Evolutionary conservation across 164 flowering plant genomes (phyloP).

Genomic region (Nymphaea colorata): DNA sequence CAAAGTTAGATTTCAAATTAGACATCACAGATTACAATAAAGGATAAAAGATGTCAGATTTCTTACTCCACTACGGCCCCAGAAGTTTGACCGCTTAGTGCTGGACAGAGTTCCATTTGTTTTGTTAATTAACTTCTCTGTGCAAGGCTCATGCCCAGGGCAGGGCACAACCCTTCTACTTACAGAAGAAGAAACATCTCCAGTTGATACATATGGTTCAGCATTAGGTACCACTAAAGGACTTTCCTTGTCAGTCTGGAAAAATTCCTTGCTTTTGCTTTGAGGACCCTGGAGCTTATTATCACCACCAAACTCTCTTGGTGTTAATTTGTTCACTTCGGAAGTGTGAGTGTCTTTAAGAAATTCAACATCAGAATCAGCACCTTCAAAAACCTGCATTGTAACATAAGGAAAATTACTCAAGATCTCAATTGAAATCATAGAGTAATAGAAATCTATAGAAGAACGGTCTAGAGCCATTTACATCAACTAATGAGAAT

Average conservation of each 20-base stretch:
- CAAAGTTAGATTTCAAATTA: no score
- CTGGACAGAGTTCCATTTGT: conserved; percentile 26
- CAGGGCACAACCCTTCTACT: conserved; percentile 34
- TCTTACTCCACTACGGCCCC: conserved; percentile 88
- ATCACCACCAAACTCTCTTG: conserved; percentile 14
- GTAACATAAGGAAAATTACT: conserved; percentile 3
- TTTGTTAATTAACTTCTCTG: conserved; percentile 43
- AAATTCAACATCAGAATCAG: conserved; percentile 56
- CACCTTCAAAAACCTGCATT: conserved; percentile 47
- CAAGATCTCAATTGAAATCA: no score
- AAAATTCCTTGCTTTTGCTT: conserved; percentile 27
- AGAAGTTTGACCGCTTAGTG: conserved; percentile 64
- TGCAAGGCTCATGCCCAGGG: conserved; percentile 30
- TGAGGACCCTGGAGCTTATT: conserved; percentile 28
- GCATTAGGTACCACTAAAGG: conserved; percentile 22
- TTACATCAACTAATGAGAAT: no score
- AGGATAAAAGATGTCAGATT: background rate
- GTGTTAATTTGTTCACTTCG: conserved; percentile 19
- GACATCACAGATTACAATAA: no score
- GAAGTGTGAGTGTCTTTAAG: conserved; percentile 23
- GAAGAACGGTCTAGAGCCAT: no score
- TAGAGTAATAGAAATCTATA: no score
- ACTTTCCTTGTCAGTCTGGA: conserved; percentile 21
- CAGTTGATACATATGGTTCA: conserved; percentile 65
- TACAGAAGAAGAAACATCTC: conserved; percentile 62